Evolutionary conservation across 441 rosid genomes (phyloP).

Genomic region (Populus hybrid): DNA sequence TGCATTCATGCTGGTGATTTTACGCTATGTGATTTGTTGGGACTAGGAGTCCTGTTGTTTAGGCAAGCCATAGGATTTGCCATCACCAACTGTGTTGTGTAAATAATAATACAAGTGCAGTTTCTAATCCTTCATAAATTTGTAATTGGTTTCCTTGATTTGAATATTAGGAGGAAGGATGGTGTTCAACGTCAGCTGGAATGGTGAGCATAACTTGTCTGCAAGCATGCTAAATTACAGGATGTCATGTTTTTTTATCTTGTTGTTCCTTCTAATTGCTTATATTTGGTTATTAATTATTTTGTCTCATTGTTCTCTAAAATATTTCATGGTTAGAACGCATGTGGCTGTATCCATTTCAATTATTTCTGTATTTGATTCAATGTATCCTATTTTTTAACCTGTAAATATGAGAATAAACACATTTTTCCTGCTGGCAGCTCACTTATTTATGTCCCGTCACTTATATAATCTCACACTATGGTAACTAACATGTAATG

Average conservation of each 20-base stretch:
- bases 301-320: background rate
- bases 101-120: background rate
- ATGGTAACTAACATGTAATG: background rate
- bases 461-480: background rate
- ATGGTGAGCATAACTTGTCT: constrained; percentile 48
- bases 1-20: background rate
- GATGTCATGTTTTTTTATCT: constrained; percentile 1
- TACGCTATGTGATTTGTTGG: background rate
- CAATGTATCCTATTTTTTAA: background rate
- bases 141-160: constrained; percentile 10
- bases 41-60: background rate
- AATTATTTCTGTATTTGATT: background rate
- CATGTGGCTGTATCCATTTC: background rate
- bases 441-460: background rate
- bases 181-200: constrained; percentile 76
- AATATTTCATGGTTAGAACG: background rate
- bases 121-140: background rate
- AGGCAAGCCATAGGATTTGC: background rate
- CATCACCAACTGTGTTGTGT: background rate
- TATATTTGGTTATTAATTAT: background rate
- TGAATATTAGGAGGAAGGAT: constrained; percentile 51
- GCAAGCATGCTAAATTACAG: constrained; percentile 13
- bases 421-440: background rate
- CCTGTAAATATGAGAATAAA: background rate
- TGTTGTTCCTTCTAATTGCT: background rate